Percentiles rank a stretch among this genome's conserved stretches.
phyloP scores from a whole-genome alignment of 805 yeast genomes.

The Kluyveromyces nonfermentans region DNA sequence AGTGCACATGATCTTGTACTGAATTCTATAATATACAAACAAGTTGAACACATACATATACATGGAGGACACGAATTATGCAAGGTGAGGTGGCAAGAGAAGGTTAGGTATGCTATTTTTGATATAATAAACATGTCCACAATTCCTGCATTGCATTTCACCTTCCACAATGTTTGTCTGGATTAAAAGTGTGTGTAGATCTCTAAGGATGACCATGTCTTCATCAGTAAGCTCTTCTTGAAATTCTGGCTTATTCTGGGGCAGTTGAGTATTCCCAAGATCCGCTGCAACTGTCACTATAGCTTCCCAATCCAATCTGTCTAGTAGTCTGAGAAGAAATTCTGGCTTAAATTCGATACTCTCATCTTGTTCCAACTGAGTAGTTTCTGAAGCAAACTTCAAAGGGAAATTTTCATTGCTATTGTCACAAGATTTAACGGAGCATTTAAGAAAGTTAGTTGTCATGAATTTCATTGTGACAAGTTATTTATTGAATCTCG shows the following conservation, averaged over 20 bases:
- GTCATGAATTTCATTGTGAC: constrained; percentile 79
- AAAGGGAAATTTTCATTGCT: constrained; percentile 77
- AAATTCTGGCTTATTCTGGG: constrained; percentile 50
- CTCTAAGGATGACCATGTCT: constrained; percentile 45
- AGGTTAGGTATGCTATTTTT: constrained; percentile 93
- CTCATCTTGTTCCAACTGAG: constrained; percentile 67
- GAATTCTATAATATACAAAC: not conserved
- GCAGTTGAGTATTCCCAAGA: constrained; percentile 53
- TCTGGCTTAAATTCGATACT: constrained; percentile 70
- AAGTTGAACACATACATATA: not conserved
- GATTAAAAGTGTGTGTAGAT: constrained; percentile 66
- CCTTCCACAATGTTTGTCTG: constrained; percentile 88
- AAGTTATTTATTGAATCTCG: not conserved
- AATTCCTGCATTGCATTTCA: constrained; percentile 76
- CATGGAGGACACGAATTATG: constrained; percentile 24
- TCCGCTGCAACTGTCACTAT: constrained; percentile 68
- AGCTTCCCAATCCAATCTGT: constrained; percentile 85
- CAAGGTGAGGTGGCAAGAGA: constrained; percentile 88
- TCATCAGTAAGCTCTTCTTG: constrained; percentile 33
- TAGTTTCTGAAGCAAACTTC: constrained; percentile 42
- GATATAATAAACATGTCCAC: constrained; percentile 80
- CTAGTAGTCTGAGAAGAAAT: constrained; percentile 65
- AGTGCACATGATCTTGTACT: not conserved
- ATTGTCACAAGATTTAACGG: constrained; percentile 70
- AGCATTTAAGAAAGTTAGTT: constrained; percentile 93